Evolutionary conservation across 208 protist species (phyloP).

Genomic region (Acanthamoeba culbertsoni): DNA sequence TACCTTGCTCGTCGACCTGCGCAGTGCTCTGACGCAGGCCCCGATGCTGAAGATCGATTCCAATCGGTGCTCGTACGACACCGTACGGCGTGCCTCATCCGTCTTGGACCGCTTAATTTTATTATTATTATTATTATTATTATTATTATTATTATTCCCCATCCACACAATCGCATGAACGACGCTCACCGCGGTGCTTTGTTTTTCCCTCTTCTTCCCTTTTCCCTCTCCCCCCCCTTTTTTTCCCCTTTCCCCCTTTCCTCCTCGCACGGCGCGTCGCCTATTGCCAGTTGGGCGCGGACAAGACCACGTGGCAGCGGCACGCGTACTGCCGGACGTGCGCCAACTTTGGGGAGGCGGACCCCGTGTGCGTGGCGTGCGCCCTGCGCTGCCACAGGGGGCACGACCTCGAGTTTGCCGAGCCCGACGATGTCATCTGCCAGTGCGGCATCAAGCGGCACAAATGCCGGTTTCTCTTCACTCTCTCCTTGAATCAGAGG

Average conservation of each 20-base stretch:
- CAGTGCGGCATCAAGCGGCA: neutral
- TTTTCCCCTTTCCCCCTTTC: too few species aligned
- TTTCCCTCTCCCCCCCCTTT: too few species aligned
- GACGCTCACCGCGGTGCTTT: too few species aligned
- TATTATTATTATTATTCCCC: too few species aligned
- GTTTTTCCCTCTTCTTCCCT: too few species aligned
- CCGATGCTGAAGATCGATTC: neutral
- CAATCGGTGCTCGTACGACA: neutral
- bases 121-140: too few species aligned
- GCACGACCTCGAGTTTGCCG: neutral
- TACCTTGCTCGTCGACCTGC: too few species aligned
- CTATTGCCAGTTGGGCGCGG: neutral
- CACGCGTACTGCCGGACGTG: neutral
- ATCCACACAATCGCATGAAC: too few species aligned
- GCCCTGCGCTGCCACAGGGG: neutral
- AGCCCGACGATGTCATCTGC: neutral
- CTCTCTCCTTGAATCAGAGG: neutral
- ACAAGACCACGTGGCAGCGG: neutral
- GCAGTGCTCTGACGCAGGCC: neutral
- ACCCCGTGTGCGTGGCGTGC: neutral
- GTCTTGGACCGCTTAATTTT: neutral
- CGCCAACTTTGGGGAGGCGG: neutral
- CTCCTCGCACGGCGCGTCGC: too few species aligned
- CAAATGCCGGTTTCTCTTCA: neutral
- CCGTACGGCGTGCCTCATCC: neutral